Percentiles rank a stretch among this genome's conserved stretches.
phyloP scores from a whole-genome alignment of 2,329 filamentous ascomycete genomes.

The Ophiosphaerella korrae region DNA sequence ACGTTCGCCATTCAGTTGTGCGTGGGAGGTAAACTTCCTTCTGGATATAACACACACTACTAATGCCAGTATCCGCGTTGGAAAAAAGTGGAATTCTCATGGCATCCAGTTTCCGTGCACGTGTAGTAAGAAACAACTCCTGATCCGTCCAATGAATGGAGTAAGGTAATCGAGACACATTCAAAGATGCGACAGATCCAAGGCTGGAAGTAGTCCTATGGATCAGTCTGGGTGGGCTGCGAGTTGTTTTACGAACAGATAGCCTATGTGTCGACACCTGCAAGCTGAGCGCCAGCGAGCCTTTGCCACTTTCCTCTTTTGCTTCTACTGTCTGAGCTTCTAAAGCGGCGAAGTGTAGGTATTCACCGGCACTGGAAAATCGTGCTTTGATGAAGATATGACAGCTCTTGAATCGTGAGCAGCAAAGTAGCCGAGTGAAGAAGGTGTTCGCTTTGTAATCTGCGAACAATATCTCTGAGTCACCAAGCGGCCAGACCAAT shows the following conservation, averaged over 20 bases:
- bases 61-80: neutral
- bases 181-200: neutral
- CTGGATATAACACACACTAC: neutral
- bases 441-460: constrained; percentile 3
- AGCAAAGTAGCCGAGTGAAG: neutral
- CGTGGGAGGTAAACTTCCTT: constrained; percentile 1
- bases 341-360: neutral
- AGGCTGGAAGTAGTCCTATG: neutral
- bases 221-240: neutral
- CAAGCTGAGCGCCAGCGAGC: neutral
- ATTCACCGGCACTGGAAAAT: neutral
- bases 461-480: constrained; percentile 1
- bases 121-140: neutral
- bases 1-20: neutral
- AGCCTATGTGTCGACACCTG: constrained; percentile 1
- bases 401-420: constrained; percentile 4
- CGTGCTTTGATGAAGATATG: constrained; percentile 2
- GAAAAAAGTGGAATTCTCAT: neutral
- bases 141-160: constrained; percentile 1
- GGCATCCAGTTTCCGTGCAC: neutral
- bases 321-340: constrained; percentile 1
- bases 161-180: neutral
- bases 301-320: neutral
- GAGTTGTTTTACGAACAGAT: neutral
- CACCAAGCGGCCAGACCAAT: constrained; percentile 1